Percentiles rank a stretch among this genome's conserved stretches.
Conservation (phyloP, 2,329 filamentous ascomycete species). For the Zymoseptoria ardabiliae region DNA sequence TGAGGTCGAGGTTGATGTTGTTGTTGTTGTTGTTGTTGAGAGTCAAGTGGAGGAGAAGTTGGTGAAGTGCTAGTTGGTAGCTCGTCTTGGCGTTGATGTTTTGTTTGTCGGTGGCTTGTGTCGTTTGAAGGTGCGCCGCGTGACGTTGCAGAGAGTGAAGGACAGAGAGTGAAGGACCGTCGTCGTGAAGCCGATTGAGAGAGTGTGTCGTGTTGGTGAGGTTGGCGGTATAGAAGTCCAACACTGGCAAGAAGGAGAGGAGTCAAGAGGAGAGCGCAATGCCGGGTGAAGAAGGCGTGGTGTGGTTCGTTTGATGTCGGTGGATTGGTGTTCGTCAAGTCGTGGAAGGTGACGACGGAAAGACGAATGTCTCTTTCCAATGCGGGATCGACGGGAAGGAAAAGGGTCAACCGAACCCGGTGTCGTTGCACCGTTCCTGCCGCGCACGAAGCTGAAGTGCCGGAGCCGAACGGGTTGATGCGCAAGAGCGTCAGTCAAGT, state of each 20-base stretch:
- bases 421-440: background rate
- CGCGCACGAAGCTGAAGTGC: background rate
- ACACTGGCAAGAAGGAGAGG: background rate
- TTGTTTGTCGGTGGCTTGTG: background rate
- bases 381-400: background rate
- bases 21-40: no score
- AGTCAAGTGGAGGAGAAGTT: background rate
- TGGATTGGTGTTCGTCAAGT: background rate
- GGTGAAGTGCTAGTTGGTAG: background rate
- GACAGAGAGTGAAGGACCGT: slow-evolving; percentile 3
- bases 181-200: background rate
- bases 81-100: background rate
- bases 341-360: background rate
- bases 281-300: background rate
- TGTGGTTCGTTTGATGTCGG: background rate
- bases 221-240: background rate
- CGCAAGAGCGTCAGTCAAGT: background rate
- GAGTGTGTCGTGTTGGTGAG: background rate
- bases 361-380: background rate
- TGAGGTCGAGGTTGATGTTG: background rate
- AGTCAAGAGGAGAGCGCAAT: background rate
- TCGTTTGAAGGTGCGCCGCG: background rate
- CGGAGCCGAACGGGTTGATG: background rate
- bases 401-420: background rate
- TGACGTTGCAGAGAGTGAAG: slow-evolving; percentile 1